These are phyloP conservation scores for Acidiella bohemica DNA, from an alignment of 495 filamentous ascomycete genomes.

Conservation along the genomic window DNA sequence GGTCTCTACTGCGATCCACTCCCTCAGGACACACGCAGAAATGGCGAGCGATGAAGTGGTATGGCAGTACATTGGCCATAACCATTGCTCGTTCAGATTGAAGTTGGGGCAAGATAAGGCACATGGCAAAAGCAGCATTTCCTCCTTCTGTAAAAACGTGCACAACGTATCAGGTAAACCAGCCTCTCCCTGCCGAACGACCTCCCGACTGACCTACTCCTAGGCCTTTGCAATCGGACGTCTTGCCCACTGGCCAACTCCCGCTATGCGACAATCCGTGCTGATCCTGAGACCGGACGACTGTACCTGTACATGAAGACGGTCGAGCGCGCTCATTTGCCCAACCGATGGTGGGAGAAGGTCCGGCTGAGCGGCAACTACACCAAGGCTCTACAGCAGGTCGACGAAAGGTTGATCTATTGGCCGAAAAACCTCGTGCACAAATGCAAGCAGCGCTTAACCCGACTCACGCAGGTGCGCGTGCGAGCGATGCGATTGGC, in stretches of 20 bases:
- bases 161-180: slow-evolving; percentile 94
- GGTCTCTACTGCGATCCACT: too few species aligned
- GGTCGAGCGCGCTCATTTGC: slow-evolving; percentile 79
- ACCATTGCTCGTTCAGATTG: slow-evolving; percentile 93
- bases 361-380: slow-evolving; percentile 87
- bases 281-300: slow-evolving; percentile 61
- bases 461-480: slow-evolving; percentile 80
- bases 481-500: slow-evolving; percentile 74
- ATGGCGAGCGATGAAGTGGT: slow-evolving; percentile 94
- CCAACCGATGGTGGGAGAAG: slow-evolving; percentile 86
- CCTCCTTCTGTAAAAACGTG: slow-evolving; percentile 94
- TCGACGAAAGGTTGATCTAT: slow-evolving; percentile 81
- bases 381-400: slow-evolving; percentile 68
- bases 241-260: slow-evolving; percentile 92
- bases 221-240: slow-evolving; percentile 86
- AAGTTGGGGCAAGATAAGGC: slow-evolving; percentile 39
- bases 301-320: slow-evolving; percentile 98
- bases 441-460: slow-evolving; percentile 96
- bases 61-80: slow-evolving; percentile 90
- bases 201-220: too few species aligned
- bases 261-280: slow-evolving; percentile 86
- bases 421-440: slow-evolving; percentile 93
- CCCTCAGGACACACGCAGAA: too few species aligned
- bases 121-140: slow-evolving; percentile 61
- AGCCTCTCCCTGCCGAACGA: too few species aligned